These are phyloP conservation scores for Globisporangium nodosum DNA, from an alignment of 352 stramenopile genomes.

Conservation along the genomic window DNA sequence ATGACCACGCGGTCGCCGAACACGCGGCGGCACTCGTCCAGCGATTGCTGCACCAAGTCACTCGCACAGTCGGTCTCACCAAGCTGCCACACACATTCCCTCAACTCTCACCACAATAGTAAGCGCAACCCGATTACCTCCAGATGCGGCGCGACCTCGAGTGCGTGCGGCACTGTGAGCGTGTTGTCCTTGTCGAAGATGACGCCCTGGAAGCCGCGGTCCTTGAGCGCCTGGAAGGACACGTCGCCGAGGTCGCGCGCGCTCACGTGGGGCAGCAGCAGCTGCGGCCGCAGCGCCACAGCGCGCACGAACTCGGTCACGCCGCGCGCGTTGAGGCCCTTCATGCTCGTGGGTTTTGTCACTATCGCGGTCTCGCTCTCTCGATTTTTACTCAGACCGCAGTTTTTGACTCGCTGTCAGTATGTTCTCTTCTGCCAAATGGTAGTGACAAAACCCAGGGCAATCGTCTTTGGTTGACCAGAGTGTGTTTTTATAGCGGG, in stretches of 20 bases:
- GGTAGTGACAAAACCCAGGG: not conserved
- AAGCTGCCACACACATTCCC: not conserved
- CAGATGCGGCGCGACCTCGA: constrained; percentile 75
- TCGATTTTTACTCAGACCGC: no score
- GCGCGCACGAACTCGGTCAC: constrained; percentile 79
- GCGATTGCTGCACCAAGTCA: constrained; percentile 18
- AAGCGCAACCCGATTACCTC: constrained; percentile 4
- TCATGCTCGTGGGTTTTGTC: constrained; percentile 23
- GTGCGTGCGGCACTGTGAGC: constrained; percentile 89
- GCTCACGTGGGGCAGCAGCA: constrained; percentile 78
- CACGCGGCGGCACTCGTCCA: constrained; percentile 77
- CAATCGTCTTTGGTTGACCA: not conserved
- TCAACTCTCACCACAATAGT: not conserved
- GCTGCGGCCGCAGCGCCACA: constrained; percentile 57
- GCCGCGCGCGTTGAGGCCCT: constrained; percentile 72
- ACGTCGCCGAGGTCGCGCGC: constrained; percentile 84
- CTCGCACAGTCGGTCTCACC: no score
- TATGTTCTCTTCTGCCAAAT: not conserved
- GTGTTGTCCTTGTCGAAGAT: constrained; percentile 99
- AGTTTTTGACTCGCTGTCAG: no score
- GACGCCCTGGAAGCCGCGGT: constrained; percentile 88
- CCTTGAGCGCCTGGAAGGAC: constrained; percentile 66
- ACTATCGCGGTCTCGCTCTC: not conserved
- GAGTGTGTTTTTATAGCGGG: not conserved
- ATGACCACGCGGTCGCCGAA: constrained; percentile 92